A percentile compares a stretch with the other conserved stretches of the same genome.
Evolutionary conservation across 352 stramenopile species (phyloP).

Genomic region (Pythium scleroteichum): DNA sequence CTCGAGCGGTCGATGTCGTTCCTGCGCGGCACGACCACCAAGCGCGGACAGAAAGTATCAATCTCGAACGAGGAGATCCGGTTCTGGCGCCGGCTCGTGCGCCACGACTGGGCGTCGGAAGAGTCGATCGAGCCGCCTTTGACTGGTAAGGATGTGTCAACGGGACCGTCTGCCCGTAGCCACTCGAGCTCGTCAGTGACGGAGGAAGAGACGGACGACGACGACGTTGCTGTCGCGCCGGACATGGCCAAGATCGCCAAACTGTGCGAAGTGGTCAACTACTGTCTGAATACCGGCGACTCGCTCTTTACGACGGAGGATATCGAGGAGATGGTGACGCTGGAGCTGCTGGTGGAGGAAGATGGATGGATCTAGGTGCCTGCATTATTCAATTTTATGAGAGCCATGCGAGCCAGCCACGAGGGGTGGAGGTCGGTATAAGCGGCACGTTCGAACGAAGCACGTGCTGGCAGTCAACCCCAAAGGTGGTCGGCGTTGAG

Average conservation of each 20-base stretch:
- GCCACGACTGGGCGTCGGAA: slow-evolving; percentile 65
- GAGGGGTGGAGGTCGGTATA: slow-evolving; percentile 4
- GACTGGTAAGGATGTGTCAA: slow-evolving; percentile 13
- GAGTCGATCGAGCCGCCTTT: slow-evolving; percentile 37
- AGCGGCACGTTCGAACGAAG: slow-evolving; percentile 25
- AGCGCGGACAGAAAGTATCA: slow-evolving; percentile 67
- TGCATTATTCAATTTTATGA: not conserved
- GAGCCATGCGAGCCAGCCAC: not conserved
- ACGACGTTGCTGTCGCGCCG: slow-evolving; percentile 27
- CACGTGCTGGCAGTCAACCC: not conserved
- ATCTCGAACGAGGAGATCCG: slow-evolving; percentile 84
- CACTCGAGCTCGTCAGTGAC: slow-evolving; percentile 58
- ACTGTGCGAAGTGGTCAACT: slow-evolving; percentile 39
- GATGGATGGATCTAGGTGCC: slow-evolving; percentile 75
- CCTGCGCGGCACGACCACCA: slow-evolving; percentile 62
- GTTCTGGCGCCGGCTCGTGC: slow-evolving; percentile 71
- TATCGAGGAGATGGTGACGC: slow-evolving; percentile 62
- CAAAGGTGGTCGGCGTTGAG: too few relatives aligned
- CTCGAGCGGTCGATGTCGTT: slow-evolving; percentile 75
- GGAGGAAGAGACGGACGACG: slow-evolving; percentile 36
- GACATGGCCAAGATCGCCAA: slow-evolving; percentile 27
- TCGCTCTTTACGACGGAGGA: slow-evolving; percentile 53
- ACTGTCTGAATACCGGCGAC: slow-evolving; percentile 40
- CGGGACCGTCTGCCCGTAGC: slow-evolving; percentile 27
- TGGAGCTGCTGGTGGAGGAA: slow-evolving; percentile 82